These are phyloP conservation scores for Sanchytrium tribonematis DNA, from an alignment of 371 early-diverging fungal species.

Conservation along the genomic window DNA sequence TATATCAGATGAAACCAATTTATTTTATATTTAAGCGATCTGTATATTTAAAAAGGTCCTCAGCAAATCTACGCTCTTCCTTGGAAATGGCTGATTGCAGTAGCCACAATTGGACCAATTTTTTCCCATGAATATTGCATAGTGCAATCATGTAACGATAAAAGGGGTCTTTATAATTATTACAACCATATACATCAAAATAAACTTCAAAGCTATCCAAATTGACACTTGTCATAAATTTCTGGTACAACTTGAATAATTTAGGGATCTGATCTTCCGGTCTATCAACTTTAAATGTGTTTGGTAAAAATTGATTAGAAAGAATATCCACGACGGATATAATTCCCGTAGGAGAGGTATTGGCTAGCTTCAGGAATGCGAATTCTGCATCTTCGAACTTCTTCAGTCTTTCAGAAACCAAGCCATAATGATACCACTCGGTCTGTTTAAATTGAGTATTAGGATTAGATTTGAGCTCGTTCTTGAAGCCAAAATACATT, in stretches of 20 bases:
- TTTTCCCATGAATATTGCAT: background rate
- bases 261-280: background rate
- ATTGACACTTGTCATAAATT: background rate
- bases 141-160: background rate
- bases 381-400: background rate
- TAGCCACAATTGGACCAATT: background rate
- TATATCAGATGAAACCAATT: no score
- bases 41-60: background rate
- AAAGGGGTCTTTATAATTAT: background rate
- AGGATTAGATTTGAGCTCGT: background rate
- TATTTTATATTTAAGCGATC: background rate
- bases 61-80: background rate
- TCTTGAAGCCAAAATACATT: background rate
- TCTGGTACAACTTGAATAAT: background rate
- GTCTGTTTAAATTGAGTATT: background rate
- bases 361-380: background rate
- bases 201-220: background rate
- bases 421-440: background rate
- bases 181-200: background rate
- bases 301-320: background rate
- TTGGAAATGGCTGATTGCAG: background rate
- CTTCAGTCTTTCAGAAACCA: background rate
- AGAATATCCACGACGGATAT: background rate
- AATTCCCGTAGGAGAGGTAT: background rate
- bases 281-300: background rate